Base-by-base conservation (phyloP, 2,329 filamentous ascomycete genomes). In the Leptographium radiaticola region DNA sequence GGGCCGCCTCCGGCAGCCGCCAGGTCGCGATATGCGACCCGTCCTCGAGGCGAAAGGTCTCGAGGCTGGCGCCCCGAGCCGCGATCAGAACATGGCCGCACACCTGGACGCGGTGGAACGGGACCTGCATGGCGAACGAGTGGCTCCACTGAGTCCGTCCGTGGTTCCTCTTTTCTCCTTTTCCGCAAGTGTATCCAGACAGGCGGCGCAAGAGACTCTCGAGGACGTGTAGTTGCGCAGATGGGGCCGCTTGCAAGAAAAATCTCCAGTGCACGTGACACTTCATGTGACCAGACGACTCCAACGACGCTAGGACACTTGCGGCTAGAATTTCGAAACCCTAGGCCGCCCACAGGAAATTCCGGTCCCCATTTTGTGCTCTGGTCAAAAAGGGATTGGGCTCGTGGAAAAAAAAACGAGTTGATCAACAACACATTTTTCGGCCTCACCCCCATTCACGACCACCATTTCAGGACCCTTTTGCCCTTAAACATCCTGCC, bases 401-500 rank as follows among this genome's bases (percentile, higher is more conserved):
- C 20, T 8, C 7, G 9, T 15, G 16, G 13, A 46, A 46, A 48
- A 53, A 53, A 55, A 51, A 44, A 51, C 31, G 18, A 53, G 43
- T 25, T 47, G 44, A 43, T 11, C 49, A 53, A 53, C 51, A 50
- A 25, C 56, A 49, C 39, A 56, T 46, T 47, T 20, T 51, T 45
- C 39, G 42, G 33, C 45, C 30, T 52, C 49, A 54, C 43, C 53
- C 33, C 38, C 51, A 33, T 33, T 16, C 39, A 49, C 53, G 25
- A 34, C 51, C 40, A 56, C 53, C 45, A 54, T 25, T 25, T 25
- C 18, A 53, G 2, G 12, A 49, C 44, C 54, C 54, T 53, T 70
- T 76, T 78, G 83, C 85, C 89, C 90, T 95, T 90, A 95, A 95
- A 95, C 74, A 95, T 87, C 89, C 89, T 94, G 82, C 86, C 88